Evolutionary conservation across 1,284 basidiomycete genomes (phyloP).

Genomic region (Leccinum subatratum): DNA sequence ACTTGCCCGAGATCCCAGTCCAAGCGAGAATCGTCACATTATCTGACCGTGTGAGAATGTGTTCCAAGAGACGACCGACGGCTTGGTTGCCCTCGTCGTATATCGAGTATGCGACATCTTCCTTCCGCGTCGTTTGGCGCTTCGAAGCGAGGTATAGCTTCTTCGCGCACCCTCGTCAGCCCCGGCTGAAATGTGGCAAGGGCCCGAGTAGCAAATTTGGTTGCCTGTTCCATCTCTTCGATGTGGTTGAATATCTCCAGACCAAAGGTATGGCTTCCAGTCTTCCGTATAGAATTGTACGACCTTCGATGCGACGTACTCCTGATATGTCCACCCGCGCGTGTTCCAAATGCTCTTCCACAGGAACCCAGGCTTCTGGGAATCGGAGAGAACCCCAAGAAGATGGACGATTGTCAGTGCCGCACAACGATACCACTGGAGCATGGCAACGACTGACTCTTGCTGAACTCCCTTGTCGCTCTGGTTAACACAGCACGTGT

Average conservation of each 20-base stretch:
- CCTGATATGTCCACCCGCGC: not conserved
- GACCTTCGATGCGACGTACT: not conserved
- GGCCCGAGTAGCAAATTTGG: not conserved
- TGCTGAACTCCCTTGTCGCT: too few species aligned
- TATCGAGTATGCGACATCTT: not conserved
- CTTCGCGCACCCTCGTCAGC: not conserved
- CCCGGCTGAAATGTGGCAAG: not conserved
- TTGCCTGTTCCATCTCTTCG: not conserved
- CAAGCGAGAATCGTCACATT: not conserved
- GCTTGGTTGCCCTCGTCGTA: not conserved
- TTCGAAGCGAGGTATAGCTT: not conserved
- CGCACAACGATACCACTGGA: not conserved
- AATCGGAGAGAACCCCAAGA: not conserved
- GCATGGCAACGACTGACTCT: not conserved
- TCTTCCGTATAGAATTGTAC: not conserved
- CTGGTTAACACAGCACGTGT: not conserved
- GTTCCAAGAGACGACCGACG: not conserved
- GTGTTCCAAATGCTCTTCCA: not conserved
- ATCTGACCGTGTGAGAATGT: not conserved
- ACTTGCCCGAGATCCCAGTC: not conserved
- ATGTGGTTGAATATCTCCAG: not conserved
- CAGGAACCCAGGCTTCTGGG: not conserved
- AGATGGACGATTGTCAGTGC: not conserved
- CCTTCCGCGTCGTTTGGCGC: not conserved
- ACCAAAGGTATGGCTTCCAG: not conserved